Conservation (phyloP, 768 basidiomycete genomes). For the Hericium erinaceus region DNA sequence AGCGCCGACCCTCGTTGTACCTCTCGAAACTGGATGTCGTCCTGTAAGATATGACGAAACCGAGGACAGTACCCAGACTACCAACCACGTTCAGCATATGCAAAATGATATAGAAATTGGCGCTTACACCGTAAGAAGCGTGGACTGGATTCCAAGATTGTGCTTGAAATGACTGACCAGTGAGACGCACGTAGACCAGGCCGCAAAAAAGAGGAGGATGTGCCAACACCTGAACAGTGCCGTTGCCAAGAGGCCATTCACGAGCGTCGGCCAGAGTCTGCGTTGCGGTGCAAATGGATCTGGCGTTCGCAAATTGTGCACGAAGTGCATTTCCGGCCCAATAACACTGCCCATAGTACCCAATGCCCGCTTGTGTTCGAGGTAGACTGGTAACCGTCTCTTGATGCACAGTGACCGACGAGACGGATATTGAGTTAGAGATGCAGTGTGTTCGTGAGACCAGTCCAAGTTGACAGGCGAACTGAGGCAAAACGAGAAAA, state of each 20-base stretch:
- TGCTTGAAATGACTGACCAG: slow-evolving; percentile 40
- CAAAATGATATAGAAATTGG: background rate
- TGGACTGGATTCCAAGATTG: slow-evolving; percentile 35
- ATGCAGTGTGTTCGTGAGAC: too few relatives aligned
- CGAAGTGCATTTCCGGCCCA: background rate
- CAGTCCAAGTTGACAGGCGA: too few relatives aligned
- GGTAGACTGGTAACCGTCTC: too few relatives aligned
- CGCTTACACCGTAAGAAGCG: slow-evolving; percentile 62
- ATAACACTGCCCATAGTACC: background rate
- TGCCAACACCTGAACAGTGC: slow-evolving; percentile 56
- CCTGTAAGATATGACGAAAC: slow-evolving; percentile 65
- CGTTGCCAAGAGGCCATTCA: slow-evolving; percentile 26
- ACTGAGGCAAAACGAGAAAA: too few relatives aligned
- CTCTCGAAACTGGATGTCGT: slow-evolving; percentile 67
- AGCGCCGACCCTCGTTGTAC: slow-evolving; percentile 64
- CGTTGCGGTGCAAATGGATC: slow-evolving; percentile 13
- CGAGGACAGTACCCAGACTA: slow-evolving; percentile 54
- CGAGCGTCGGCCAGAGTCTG: slow-evolving; percentile 7
- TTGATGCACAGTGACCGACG: too few relatives aligned
- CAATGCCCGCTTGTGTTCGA: too few relatives aligned
- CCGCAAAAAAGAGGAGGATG: slow-evolving; percentile 53
- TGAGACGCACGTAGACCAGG: slow-evolving; percentile 50
- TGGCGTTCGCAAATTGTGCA: background rate
- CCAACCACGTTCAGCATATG: background rate
- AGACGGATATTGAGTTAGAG: too few relatives aligned